phyloP scores from a whole-genome alignment of 345 rosid species.

The Boechera retrofracta region DNA sequence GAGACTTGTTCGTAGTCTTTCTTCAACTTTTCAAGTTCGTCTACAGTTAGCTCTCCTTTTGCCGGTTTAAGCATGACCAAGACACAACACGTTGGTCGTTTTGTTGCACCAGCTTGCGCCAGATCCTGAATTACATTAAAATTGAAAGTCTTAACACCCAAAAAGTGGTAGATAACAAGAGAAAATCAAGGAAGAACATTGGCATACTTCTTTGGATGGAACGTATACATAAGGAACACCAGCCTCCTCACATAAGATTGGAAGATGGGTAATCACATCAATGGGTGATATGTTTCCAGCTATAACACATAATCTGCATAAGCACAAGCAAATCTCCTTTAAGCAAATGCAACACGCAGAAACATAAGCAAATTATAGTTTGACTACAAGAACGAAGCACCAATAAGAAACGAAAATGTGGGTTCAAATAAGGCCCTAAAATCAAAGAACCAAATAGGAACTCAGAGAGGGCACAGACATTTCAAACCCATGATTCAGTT shows the following conservation, averaged over 20 bases:
- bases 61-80: slow-evolving; percentile 79
- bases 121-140: slow-evolving; percentile 64
- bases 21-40: slow-evolving; percentile 71
- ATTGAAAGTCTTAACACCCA: background rate
- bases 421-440: slow-evolving; percentile 44
- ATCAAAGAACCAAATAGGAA: slow-evolving; percentile 30
- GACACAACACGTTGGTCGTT: slow-evolving; percentile 95
- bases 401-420: slow-evolving; percentile 2
- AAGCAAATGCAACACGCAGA: background rate
- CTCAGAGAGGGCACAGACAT: slow-evolving; percentile 55
- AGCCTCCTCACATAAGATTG: slow-evolving; percentile 85
- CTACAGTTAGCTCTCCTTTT: slow-evolving; percentile 75
- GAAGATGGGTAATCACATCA: slow-evolving; percentile 95
- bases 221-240: slow-evolving; percentile 89
- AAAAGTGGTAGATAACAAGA: background rate
- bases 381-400: background rate
- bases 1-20: slow-evolving; percentile 65
- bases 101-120: slow-evolving; percentile 90
- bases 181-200: background rate
- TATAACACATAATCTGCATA: slow-evolving; percentile 80
- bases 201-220: slow-evolving; percentile 83
- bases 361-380: background rate
- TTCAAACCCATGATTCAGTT: slow-evolving; percentile 37
- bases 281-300: slow-evolving; percentile 99
- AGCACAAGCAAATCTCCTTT: background rate